phyloP scores from a whole-genome alignment of 2,329 filamentous ascomycete species.

The Colletotrichum caudatum region DNA sequence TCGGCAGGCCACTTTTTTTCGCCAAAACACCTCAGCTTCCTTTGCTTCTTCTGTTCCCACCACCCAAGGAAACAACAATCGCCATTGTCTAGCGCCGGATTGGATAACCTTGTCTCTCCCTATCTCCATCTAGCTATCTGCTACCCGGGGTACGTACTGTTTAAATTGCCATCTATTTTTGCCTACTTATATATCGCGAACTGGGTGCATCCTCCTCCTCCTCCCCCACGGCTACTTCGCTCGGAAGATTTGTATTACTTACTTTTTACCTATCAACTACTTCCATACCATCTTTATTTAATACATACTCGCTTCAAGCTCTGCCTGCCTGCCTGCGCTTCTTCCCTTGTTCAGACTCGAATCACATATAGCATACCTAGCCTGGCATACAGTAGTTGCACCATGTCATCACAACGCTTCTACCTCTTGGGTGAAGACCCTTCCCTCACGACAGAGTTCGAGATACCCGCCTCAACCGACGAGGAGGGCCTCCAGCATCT shows the following conservation, averaged over 20 bases:
- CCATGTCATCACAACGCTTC: conserved; percentile 55
- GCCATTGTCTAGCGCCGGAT: conserved; percentile 22
- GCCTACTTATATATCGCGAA: conserved; percentile 37
- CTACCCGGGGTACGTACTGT: conserved; percentile 37
- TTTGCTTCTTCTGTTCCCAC: conserved; percentile 29
- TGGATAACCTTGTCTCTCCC: conserved; percentile 21
- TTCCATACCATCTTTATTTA: not conserved
- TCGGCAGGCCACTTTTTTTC: conserved; percentile 40
- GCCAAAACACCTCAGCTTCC: not conserved
- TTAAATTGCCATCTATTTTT: conserved; percentile 19
- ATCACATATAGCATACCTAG: not conserved
- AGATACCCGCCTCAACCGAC: conserved; percentile 51
- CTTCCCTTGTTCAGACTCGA: not conserved
- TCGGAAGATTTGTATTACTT: conserved; percentile 4
- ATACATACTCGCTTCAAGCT: not conserved
- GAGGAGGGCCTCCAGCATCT: conserved; percentile 54
- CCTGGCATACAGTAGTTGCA: conserved; percentile 13
- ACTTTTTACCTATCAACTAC: not conserved
- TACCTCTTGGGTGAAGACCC: conserved; percentile 57
- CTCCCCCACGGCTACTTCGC: not conserved
- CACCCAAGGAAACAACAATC: conserved; percentile 8
- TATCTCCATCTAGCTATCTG: conserved; percentile 14
- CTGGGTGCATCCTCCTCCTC: conserved; percentile 24
- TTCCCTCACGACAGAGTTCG: conserved; percentile 52
- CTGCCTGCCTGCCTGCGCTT: too few species aligned